Base-by-base conservation (phyloP, 139 green algal species). In the Medakamo hakoo region DNA sequence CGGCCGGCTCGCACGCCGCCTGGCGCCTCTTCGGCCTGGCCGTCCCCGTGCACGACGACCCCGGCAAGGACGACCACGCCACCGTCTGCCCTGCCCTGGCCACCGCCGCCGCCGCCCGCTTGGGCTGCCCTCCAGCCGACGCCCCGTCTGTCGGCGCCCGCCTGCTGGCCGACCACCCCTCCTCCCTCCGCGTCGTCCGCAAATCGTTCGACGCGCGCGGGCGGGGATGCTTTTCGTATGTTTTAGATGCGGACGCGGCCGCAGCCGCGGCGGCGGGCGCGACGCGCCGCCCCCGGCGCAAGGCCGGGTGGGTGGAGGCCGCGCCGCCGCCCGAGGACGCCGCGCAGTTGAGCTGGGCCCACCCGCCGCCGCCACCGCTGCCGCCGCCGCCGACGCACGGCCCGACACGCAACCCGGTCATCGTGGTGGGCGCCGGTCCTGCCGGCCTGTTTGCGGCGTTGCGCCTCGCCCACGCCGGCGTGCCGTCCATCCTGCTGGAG, bases 381-480 rank as follows among this genome's bases (percentile, higher is more conserved):
- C 49, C 19, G 18, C 61, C n/a, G n/a, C 21, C 4, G 31, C 24
- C 27, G 26, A 19, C 24, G 3, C 14, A 3, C 23, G 56, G 14
- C 9, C 21, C 3, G 3, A 57, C 56, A 71, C 25, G 4, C 52
- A 48, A 29, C 49, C 14, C 27, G 26, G 57, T 80, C 55, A 61
- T 82, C 69, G 55, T 80, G 68, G 64, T 83, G 75, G 73, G 69
- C 69, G 74, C 74, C 63, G 86, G 85, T 2, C 86, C 86, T 1
- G 86, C 82, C 3, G 87, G 87, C 1, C 70, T 93, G 40, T 92
- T 93, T 79, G 83, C 86, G 14, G 87, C 87, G 19, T 74, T 95
- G 30, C 58, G 66, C 30, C 56, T 87, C 3, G 83, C 86, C 18
- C 63, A 83, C 32, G 73, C 72, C 1, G 86, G 82, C 20, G 27